Evolutionary conservation across 805 yeast genomes (phyloP).

Genomic region (Teunomyces aglyptinius): DNA sequence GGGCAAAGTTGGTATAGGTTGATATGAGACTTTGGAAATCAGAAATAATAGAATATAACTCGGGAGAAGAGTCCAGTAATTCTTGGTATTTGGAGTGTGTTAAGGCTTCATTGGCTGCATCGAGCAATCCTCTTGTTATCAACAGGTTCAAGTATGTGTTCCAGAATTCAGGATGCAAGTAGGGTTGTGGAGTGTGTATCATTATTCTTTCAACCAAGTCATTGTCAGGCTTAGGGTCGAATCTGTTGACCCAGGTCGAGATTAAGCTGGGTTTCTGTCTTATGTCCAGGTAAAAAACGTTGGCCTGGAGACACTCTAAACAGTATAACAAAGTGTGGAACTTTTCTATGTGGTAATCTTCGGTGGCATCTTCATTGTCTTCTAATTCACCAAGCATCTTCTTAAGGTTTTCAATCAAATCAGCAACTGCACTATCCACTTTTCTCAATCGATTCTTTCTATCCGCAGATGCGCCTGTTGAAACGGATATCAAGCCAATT

Average conservation of each 20-base stretch:
- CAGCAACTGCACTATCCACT: constrained; percentile 25
- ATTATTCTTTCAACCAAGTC: constrained; percentile 47
- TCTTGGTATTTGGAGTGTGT: constrained; percentile 42
- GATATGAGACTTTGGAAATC: constrained; percentile 41
- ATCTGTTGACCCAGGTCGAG: constrained; percentile 64
- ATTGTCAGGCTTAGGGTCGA: constrained; percentile 64
- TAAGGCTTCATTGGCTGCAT: constrained; percentile 52
- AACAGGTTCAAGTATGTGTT: constrained; percentile 54
- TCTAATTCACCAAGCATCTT: constrained; percentile 27
- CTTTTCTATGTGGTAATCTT: constrained; percentile 13
- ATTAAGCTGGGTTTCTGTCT: constrained; percentile 44
- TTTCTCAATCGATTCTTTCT: constrained; percentile 4
- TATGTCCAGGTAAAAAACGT: constrained; percentile 40
- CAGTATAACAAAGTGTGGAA: constrained; percentile 48
- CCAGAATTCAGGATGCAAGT: constrained; percentile 59
- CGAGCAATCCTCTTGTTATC: constrained; percentile 58
- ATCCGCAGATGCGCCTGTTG: background rate
- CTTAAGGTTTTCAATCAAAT: constrained; percentile 27
- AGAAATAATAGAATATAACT: constrained; percentile 34
- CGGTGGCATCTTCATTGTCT: constrained; percentile 21
- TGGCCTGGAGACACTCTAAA: constrained; percentile 56
- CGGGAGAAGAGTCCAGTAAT: constrained; percentile 28
- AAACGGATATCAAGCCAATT: constrained; percentile 25
- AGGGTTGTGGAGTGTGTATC: constrained; percentile 45
- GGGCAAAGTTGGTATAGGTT: constrained; percentile 40